phyloP scores from a whole-genome alignment of 2,329 filamentous ascomycete genomes.

The Bipolaris zeicola region DNA sequence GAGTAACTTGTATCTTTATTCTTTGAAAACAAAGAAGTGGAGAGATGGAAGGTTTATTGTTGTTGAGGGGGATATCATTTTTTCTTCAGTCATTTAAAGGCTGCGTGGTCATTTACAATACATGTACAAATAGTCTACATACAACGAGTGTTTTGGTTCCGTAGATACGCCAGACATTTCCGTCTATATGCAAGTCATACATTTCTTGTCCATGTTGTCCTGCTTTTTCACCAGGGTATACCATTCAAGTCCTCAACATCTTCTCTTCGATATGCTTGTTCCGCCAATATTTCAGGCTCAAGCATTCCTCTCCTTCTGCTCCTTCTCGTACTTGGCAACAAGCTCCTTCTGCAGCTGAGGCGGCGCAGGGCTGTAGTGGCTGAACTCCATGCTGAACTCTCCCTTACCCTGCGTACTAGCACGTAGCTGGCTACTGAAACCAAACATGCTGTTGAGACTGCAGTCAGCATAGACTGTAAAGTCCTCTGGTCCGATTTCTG shows the following conservation, averaged over 20 bases:
- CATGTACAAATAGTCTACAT: slow-evolving; percentile 29
- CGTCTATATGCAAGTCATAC: slow-evolving; percentile 28
- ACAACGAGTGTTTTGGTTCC: slow-evolving; percentile 2
- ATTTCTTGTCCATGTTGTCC: background rate
- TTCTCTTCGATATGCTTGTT: slow-evolving; percentile 23
- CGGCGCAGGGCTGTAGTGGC: slow-evolving; percentile 87
- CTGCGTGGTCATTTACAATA: slow-evolving; percentile 9
- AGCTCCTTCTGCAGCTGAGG: slow-evolving; percentile 85
- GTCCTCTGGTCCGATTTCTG: slow-evolving; percentile 90
- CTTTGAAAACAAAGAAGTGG: background rate
- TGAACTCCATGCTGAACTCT: slow-evolving; percentile 99
- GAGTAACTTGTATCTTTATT: slow-evolving; percentile 21
- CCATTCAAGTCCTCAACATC: background rate
- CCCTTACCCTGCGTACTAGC: slow-evolving; percentile 97
- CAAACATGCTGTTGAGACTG: slow-evolving; percentile 96
- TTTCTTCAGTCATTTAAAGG: slow-evolving; percentile 4
- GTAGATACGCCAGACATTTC: slow-evolving; percentile 21
- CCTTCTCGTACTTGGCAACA: slow-evolving; percentile 70
- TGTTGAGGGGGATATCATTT: slow-evolving; percentile 22
- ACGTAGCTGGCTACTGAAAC: slow-evolving; percentile 87
- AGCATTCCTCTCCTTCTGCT: slow-evolving; percentile 67
- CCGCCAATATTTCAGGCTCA: slow-evolving; percentile 45
- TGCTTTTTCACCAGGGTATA: background rate
- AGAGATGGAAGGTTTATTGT: background rate
- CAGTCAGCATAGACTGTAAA: slow-evolving; percentile 93